Base-by-base conservation (phyloP, 1,284 basidiomycete genomes). In the Microbotryum intermedium region DNA sequence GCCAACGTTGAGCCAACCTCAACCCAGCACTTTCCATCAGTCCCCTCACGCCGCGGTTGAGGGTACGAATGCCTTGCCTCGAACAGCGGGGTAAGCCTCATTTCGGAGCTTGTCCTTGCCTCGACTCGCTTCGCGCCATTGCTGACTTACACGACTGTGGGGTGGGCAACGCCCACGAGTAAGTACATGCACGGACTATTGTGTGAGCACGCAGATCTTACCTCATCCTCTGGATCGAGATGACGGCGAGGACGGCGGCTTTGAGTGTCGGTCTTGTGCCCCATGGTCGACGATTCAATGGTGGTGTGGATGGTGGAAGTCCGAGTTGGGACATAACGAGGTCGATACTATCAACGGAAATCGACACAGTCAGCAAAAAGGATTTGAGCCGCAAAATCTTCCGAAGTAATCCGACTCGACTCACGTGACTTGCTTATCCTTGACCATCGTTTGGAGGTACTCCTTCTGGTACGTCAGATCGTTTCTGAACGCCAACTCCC, bases 381-480 rank as follows among this genome's bases (percentile, higher is more conserved):
- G n/a, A 0, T 6, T n/a, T 13, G 7, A 13, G 25, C 29, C 25
- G 18, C 18, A 8, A 6, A 7, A 51, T 10, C 4, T n/a, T 10
- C 18, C 34, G 30, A 10, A 25, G 0, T n/a, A 46, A 11, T 9
- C 13, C 9, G 5, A 45, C 28, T 4, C 46, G 13, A 50, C 67
- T 26, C 53, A 70, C 70, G 50, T 69, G 7, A 55, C 55, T 53
- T 70, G 61, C 58, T 70, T 69, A 39, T 67, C 57, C 20, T 29
- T 29, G n/a, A 68, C 53, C 4, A 64, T 53, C 3, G 25, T 16
- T 21, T 56, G 44, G 10, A 79, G 69, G 71, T 93, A 94, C 55
- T 81, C 78, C 74, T 98, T 98, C 77, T 97, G 94, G 71, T 90
- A 85, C 5, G 81, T 79, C 50, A 97, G 77, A 67, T 86, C 85